These are phyloP conservation scores for Fusarium metavorans DNA, from an alignment of 2,329 filamentous ascomycete species.

Conservation along the genomic window DNA sequence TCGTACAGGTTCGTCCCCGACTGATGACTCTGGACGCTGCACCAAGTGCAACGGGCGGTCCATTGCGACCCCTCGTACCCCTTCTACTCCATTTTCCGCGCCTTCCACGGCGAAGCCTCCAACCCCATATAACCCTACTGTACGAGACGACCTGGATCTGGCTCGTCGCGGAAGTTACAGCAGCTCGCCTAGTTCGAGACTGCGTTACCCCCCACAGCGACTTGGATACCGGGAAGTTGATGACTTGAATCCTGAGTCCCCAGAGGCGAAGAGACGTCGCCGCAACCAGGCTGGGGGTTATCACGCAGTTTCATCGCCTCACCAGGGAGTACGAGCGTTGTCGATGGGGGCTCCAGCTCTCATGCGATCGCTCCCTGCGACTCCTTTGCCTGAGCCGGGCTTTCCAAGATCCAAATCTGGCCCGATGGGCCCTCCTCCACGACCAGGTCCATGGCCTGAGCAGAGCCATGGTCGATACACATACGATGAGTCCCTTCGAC, in stretches of 20 bases:
- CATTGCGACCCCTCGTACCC: slow-evolving; percentile 72
- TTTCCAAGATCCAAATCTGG: slow-evolving; percentile 51
- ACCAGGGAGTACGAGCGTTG: slow-evolving; percentile 28
- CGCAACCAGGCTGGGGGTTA: slow-evolving; percentile 60
- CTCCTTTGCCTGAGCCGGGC: slow-evolving; percentile 47
- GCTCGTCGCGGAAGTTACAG: slow-evolving; percentile 46
- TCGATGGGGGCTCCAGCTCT: slow-evolving; percentile 34
- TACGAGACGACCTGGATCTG: slow-evolving; percentile 40
- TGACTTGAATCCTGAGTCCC: slow-evolving; percentile 55
- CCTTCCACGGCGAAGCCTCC: slow-evolving; percentile 48
- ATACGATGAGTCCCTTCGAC: slow-evolving; percentile 65
- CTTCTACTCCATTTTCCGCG: slow-evolving; percentile 60
- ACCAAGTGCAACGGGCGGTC: slow-evolving; percentile 78
- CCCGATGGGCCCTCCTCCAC: slow-evolving; percentile 68
- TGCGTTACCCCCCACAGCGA: slow-evolving; percentile 40
- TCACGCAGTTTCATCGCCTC: slow-evolving; percentile 39
- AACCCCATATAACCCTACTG: slow-evolving; percentile 36
- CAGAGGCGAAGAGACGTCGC: slow-evolving; percentile 73
- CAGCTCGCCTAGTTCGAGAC: slow-evolving; percentile 37
- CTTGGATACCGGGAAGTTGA: slow-evolving; percentile 46
- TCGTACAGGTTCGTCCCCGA: slow-evolving; percentile 50
- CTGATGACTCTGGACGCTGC: slow-evolving; percentile 70
- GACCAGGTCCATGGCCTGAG: slow-evolving; percentile 53
- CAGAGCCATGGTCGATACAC: slow-evolving; percentile 55
- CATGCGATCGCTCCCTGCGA: slow-evolving; percentile 40